phyloP scores from a whole-genome alignment of 1,139 yeast genomes.

The Martiniozyma asiatica region DNA sequence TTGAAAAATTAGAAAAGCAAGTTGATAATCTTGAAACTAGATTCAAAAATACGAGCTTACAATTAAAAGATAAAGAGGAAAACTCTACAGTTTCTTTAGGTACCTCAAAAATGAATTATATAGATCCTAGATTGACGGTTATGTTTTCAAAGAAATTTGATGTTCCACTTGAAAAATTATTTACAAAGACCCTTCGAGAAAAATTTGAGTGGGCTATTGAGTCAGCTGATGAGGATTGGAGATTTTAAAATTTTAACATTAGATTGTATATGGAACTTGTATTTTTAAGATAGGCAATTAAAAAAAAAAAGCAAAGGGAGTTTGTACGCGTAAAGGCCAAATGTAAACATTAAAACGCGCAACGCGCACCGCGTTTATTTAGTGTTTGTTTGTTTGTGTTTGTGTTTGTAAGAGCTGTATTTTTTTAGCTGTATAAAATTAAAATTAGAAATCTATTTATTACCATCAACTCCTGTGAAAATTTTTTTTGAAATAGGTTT shows the following conservation, averaged over 20 bases:
- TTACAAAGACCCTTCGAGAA: conserved; percentile 82
- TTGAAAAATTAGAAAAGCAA: conserved; percentile 67
- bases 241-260: conserved; percentile 48
- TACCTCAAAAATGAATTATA: conserved; percentile 88
- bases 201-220: conserved; percentile 96
- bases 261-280: too few relatives aligned
- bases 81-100: conserved; percentile 89
- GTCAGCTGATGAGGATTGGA: conserved; percentile 81
- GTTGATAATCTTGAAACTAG: conserved; percentile 63
- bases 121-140: conserved; percentile 87
- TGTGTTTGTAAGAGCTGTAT: too few relatives aligned
- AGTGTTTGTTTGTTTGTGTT: too few relatives aligned
- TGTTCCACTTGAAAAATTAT: conserved; percentile 87
- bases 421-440: too few relatives aligned
- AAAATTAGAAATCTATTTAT: too few relatives aligned
- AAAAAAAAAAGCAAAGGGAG: too few relatives aligned
- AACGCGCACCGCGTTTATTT: too few relatives aligned
- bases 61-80: conserved; percentile 83
- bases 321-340: not conserved
- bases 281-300: too few relatives aligned
- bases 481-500: too few relatives aligned
- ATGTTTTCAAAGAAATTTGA: conserved; percentile 76
- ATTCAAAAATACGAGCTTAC: conserved; percentile 55
- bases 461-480: too few relatives aligned
- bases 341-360: too few relatives aligned